These are phyloP conservation scores for Phytophthora pini DNA, from an alignment of 352 stramenopile genomes.

Conservation along the genomic window DNA sequence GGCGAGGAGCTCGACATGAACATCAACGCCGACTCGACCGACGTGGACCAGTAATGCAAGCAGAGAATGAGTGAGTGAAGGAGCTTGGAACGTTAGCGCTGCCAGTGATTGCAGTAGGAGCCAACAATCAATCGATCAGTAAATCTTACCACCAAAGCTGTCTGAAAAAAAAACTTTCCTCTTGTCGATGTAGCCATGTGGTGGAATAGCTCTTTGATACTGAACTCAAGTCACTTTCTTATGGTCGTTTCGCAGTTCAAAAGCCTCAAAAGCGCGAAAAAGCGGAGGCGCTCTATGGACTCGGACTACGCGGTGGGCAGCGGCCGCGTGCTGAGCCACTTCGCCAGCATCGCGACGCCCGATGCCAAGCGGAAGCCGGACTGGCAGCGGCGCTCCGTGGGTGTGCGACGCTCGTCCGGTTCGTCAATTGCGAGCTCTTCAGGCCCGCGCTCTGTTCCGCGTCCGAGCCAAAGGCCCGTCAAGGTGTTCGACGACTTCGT, in stretches of 20 bases:
- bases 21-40: conserved; percentile 96
- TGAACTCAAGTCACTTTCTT: conserved; percentile 13
- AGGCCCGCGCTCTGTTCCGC: conserved; percentile 27
- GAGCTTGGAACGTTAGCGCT: conserved; percentile 11
- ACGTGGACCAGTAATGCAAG: conserved; percentile 91
- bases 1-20: conserved; percentile 98
- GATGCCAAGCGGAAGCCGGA: conserved; percentile 32
- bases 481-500: conserved; percentile 42
- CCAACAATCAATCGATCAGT: conserved; percentile 22
- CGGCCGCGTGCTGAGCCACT: conserved; percentile 68
- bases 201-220: conserved; percentile 15
- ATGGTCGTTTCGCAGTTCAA: conserved; percentile 12
- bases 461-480: conserved; percentile 6
- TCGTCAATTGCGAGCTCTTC: conserved; percentile 6
- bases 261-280: conserved; percentile 25
- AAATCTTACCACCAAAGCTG: conserved; percentile 16
- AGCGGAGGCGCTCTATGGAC: conserved; percentile 19
- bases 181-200: conserved; percentile 21
- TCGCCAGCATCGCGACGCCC: conserved; percentile 57
- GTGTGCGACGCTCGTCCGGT: conserved; percentile 11
- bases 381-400: conserved; percentile 28
- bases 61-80: conserved; percentile 5
- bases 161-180: conserved; percentile 12
- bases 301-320: conserved; percentile 59
- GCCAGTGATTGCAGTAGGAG: conserved; percentile 1